Conservation (phyloP, 1,284 basidiomycete species). For the Agroathelia rolfsii region DNA sequence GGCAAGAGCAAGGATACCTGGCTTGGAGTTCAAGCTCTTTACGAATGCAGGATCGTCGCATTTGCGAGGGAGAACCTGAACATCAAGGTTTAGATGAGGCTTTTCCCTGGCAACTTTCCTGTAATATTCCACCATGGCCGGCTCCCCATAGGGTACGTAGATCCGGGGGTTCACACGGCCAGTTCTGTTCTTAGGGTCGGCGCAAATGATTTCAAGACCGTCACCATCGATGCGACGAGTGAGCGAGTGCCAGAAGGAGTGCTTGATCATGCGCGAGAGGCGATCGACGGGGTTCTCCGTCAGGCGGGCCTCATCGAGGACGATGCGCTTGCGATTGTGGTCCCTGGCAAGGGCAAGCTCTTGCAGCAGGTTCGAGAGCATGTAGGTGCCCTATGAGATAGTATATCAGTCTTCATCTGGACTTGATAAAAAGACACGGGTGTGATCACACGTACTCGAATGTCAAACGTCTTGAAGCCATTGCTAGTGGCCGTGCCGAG, state of each 20-base stretch:
- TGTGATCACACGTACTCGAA: conserved; percentile 52
- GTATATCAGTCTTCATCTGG: too few species aligned
- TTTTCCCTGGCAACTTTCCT: conserved; percentile 71
- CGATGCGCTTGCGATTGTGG: conserved; percentile 89
- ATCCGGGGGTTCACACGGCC: conserved; percentile 83
- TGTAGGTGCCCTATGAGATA: conserved; percentile 96
- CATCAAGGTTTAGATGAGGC: conserved; percentile 84
- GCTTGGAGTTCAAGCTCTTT: conserved; percentile 87
- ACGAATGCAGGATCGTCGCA: conserved; percentile 86
- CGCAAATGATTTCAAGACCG: conserved; percentile 92
- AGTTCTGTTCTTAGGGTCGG: conserved; percentile 93
- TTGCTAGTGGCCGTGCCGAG: conserved; percentile 96
- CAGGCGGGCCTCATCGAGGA: conserved; percentile 93
- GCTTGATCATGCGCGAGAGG: conserved; percentile 94
- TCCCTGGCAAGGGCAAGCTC: conserved; percentile 96
- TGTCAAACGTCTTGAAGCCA: conserved; percentile 95
- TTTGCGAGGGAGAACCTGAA: conserved; percentile 78
- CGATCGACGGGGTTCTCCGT: conserved; percentile 97
- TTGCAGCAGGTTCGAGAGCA: conserved; percentile 98
- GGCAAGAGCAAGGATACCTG: conserved; percentile 89
- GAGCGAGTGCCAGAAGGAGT: conserved; percentile 96
- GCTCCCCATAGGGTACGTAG: conserved; percentile 89
- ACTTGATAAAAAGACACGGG: background rate
- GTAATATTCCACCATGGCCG: conserved; percentile 93
- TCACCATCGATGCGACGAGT: conserved; percentile 96